Conservation (phyloP, 169 alveolate species). For the Perkinsus marinus region DNA sequence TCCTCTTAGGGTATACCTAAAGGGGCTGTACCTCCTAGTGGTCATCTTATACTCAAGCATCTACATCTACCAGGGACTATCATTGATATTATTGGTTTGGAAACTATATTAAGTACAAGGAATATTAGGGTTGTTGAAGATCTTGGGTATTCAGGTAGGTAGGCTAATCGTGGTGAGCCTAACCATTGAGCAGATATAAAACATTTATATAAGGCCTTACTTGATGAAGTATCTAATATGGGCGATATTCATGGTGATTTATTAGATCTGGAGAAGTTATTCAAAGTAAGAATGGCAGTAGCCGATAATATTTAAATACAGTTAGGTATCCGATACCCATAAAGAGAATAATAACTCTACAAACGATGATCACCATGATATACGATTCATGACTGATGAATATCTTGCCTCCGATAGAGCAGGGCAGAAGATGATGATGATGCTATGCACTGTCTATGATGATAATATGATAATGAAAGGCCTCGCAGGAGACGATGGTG, state of each 20-base stretch:
- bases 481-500: background rate
- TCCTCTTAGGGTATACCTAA: background rate
- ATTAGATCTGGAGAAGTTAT: background rate
- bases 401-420: no score
- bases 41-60: background rate
- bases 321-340: background rate
- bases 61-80: background rate
- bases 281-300: background rate
- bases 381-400: no score
- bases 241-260: background rate
- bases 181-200: background rate
- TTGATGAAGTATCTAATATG: background rate
- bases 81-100: background rate
- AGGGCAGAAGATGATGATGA: no score
- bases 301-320: background rate
- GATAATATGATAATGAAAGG: background rate
- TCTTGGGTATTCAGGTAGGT: background rate
- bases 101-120: background rate
- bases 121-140: background rate
- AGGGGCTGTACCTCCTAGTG: background rate
- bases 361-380: background rate
- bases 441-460: background rate
- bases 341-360: background rate
- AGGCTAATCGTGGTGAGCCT: background rate
- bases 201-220: background rate